Evolutionary conservation across 805 yeast species (phyloP).

Genomic region (Starmera amethionina): DNA sequence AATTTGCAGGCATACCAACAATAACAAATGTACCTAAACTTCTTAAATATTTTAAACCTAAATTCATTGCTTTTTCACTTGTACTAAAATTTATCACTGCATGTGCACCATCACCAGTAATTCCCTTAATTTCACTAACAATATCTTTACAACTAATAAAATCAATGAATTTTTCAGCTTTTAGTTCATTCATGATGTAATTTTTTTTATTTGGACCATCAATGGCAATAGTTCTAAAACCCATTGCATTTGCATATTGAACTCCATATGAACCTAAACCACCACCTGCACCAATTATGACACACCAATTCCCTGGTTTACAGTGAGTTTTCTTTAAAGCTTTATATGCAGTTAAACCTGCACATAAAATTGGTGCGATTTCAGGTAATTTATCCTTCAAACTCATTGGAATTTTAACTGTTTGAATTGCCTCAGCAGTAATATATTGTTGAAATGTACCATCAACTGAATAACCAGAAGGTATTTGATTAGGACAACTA

Average conservation of each 20-base stretch:
- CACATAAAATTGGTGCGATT: slow-evolving; percentile 71
- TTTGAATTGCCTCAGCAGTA: slow-evolving; percentile 72
- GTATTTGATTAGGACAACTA: slow-evolving; percentile 52
- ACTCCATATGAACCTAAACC: slow-evolving; percentile 61
- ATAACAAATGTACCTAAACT: slow-evolving; percentile 52
- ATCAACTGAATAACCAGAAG: slow-evolving; percentile 75
- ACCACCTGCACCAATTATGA: slow-evolving; percentile 63
- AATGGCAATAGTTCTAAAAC: slow-evolving; percentile 51
- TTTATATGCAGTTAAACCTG: slow-evolving; percentile 79
- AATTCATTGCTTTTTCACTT: slow-evolving; percentile 46
- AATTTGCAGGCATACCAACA: slow-evolving; percentile 68
- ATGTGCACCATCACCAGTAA: slow-evolving; percentile 48
- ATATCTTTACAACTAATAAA: slow-evolving; percentile 30
- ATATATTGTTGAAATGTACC: slow-evolving; percentile 83
- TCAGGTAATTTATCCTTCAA: slow-evolving; percentile 46
- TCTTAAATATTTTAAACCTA: slow-evolving; percentile 42
- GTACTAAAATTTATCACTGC: slow-evolving; percentile 60
- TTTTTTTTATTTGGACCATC: slow-evolving; percentile 50
- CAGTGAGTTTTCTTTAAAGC: slow-evolving; percentile 66
- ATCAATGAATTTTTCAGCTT: slow-evolving; percentile 49
- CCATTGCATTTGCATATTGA: slow-evolving; percentile 65
- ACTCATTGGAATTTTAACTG: slow-evolving; percentile 59
- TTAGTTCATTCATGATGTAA: slow-evolving; percentile 33
- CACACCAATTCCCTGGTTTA: slow-evolving; percentile 56
- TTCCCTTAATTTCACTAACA: slow-evolving; percentile 33